phyloP scores from a whole-genome alignment of 768 basidiomycete genomes.

The Suillus americanus region DNA sequence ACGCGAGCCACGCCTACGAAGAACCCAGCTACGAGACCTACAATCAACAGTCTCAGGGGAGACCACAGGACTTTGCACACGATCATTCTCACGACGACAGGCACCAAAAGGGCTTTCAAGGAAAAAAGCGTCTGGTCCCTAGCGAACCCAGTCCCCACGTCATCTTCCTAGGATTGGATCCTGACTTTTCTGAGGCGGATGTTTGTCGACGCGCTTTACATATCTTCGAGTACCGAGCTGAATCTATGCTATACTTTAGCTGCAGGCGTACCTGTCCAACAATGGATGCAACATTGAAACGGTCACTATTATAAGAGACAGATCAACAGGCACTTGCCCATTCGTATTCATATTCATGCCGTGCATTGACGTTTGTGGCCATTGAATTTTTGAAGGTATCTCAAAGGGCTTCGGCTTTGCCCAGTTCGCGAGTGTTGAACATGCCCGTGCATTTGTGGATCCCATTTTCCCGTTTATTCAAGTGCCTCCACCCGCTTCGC shows the following conservation, averaged over 20 bases:
- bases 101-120: conserved; percentile 37
- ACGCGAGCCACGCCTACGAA: conserved; percentile 47
- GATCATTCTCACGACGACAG: conserved; percentile 55
- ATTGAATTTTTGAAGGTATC: conserved; percentile 76
- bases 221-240: conserved; percentile 36
- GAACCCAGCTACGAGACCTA: conserved; percentile 41
- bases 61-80: conserved; percentile 36
- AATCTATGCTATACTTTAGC: conserved; percentile 48
- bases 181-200: conserved; percentile 90
- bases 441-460: conserved; percentile 89
- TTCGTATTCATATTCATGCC: conserved; percentile 68
- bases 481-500: conserved; percentile 88
- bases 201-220: conserved; percentile 54
- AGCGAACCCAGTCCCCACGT: conserved; percentile 91
- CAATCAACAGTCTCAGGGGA: conserved; percentile 27
- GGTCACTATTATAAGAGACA: conserved; percentile 95
- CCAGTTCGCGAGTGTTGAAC: conserved; percentile 83
- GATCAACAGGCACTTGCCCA: conserved; percentile 92
- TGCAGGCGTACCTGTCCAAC: conserved; percentile 74
- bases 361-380: conserved; percentile 73
- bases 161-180: conserved; percentile 92
- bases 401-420: conserved; percentile 98
- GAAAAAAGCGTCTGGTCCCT: conserved; percentile 77
- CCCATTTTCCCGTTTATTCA: conserved; percentile 89
- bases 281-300: conserved; percentile 78